These are phyloP conservation scores for Trametes punicea DNA, from an alignment of 768 basidiomycete species.

Conservation along the genomic window DNA sequence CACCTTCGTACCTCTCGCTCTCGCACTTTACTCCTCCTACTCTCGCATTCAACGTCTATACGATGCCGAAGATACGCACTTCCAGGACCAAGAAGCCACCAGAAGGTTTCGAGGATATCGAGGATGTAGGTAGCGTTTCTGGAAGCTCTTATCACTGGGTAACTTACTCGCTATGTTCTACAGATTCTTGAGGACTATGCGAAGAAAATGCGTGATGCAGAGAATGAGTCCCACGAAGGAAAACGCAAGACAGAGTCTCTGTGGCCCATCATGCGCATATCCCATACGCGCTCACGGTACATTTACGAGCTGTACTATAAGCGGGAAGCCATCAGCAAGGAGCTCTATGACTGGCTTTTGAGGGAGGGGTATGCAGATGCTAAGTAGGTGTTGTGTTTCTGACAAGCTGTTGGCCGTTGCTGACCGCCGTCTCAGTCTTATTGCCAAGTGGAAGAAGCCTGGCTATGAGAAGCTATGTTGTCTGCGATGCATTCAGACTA, in stretches of 20 bases:
- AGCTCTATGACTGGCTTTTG: slow-evolving; percentile 96
- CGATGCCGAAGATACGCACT: slow-evolving; percentile 93
- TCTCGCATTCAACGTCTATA: slow-evolving; percentile 3
- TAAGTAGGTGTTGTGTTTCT: slow-evolving; percentile 61
- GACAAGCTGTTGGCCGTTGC: not conserved
- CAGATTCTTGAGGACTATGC: slow-evolving; percentile 97
- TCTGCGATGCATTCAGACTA: slow-evolving; percentile 92
- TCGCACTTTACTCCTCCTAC: not conserved
- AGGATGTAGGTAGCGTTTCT: slow-evolving; percentile 46
- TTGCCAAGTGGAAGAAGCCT: slow-evolving; percentile 99
- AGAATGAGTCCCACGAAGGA: slow-evolving; percentile 98
- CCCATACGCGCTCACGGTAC: slow-evolving; percentile 93
- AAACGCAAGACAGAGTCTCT: slow-evolving; percentile 91
- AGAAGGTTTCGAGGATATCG: slow-evolving; percentile 95
- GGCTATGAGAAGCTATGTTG: slow-evolving; percentile 99
- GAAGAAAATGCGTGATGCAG: slow-evolving; percentile 98
- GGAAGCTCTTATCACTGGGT: not conserved
- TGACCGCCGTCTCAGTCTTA: slow-evolving; percentile 51
- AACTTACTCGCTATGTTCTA: not conserved
- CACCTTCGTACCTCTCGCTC: slow-evolving; percentile 3
- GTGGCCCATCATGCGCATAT: slow-evolving; percentile 97
- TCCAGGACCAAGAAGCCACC: slow-evolving; percentile 91
- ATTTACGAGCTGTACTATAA: slow-evolving; percentile 99
- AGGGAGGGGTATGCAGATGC: slow-evolving; percentile 96
- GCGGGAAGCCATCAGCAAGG: slow-evolving; percentile 88